Base-by-base conservation (phyloP, 257 asterid genomes). In the Fraxinus cuspidata region DNA sequence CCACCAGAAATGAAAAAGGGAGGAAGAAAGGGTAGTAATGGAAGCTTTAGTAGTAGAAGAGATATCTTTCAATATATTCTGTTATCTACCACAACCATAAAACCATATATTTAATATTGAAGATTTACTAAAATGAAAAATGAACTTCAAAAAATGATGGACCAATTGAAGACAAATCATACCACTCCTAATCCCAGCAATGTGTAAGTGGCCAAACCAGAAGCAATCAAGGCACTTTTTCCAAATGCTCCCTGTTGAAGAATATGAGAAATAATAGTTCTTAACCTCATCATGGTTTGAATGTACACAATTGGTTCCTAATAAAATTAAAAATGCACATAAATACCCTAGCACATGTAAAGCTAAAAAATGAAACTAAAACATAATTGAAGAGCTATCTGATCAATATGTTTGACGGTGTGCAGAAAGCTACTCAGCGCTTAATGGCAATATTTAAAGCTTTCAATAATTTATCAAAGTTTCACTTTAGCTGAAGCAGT, bases 121-220 rank as follows among this genome's bases (percentile, higher is more conserved):
- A 12, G 32, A 10, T 27, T 12, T 63, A 12, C 34, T 25, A 25
- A 27, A 63, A 25, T 27, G 69, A 63, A 60, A 29, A 74, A 70
- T 66, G 73, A 76, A 75, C 68, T 73, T 16, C 28, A 18, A 21
- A n/a, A 35, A 58, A 70, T 18, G 64, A 53, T n/a, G 68, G 49
- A 72, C 35, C 38, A 42, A 68, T 79, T 21, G 23, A 66, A 42
- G 71, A 79, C 4, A 72, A 76, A 73, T 74, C 88, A 34, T 89
- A 90, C 97, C 96, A 88, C 94, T 78, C 96, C 92, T 64, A 91
- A 76, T 56, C 97, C 97, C 78, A 91, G 83, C 74, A 91, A 74
- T 68, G 88, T 73, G 79, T 91, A 91, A 9, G 92, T 91, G 71
- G 91, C 88, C 83, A 91, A 79, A 72, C 97, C 95, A 83, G 89